Evolutionary conservation across 2,329 filamentous ascomycete species (phyloP), one percentile per base, ranked within the genome.

Genomic region (Biscogniauxia sp.): DNA sequence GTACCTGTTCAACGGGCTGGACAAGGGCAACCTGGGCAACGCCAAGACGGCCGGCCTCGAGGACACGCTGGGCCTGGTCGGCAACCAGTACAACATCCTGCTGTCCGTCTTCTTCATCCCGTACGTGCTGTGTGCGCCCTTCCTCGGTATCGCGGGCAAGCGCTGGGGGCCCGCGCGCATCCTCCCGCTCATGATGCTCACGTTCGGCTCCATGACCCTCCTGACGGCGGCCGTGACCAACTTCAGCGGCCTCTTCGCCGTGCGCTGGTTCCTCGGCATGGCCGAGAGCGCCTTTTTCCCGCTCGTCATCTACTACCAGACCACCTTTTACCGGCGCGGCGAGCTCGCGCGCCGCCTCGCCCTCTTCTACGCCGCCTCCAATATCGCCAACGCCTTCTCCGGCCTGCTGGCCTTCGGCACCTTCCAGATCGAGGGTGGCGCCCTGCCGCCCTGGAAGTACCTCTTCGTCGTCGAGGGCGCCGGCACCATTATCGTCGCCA

Each of bases 361-460:
- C 49, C 76, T 91, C 60, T 92, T 92, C 76, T 93, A 92, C 68
- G 90, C 89, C 0, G 89, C 88, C 0, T 87, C 83, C 20, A 89
- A 88, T 69, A 89, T 93, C 60, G 89, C 90, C 23, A 86, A 84
- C 54, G 78, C 77, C 19, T 80, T 80, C 60, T 77, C 76, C 32
- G 78, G 78, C 13, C 72, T 80, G 9, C 72, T 80, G 6, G 73
- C 80, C 1, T 82, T 78, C 64, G 80, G 76, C 52, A 75, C 80
- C 13, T 80, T 82, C 69, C 79, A 78, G 53, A 80, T 81, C 68
- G 60, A 71, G 5, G 56, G 37, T 68, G 68, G 53, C 69, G 71
- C 19, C 66, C 68, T 49, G 51, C 66, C 19, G 68, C 64, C 73
- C 9, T 83, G 80, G 80, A 76, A 79, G 2, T 81, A 80, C 67